A percentile compares a stretch with the other conserved stretches of the same genome.
These are phyloP conservation scores for Fusarium devonianum DNA, from an alignment of 2,329 filamentous ascomycete genomes.

Conservation along the genomic window DNA sequence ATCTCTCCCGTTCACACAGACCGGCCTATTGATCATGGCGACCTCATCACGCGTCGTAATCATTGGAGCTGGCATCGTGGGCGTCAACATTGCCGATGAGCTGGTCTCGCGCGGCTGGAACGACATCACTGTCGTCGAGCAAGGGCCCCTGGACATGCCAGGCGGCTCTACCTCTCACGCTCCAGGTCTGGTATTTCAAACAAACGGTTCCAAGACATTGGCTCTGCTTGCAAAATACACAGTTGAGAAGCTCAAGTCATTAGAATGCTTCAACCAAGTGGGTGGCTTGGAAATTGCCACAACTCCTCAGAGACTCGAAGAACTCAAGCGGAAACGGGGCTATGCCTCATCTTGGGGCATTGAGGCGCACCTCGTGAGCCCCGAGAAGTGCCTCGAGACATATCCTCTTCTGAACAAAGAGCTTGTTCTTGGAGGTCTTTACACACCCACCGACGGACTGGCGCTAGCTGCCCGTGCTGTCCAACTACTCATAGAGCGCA, in stretches of 20 bases:
- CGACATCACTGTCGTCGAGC: conserved; percentile 70
- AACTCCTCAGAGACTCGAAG: conserved; percentile 63
- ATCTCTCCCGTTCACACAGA: neutral
- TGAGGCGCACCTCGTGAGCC: conserved; percentile 58
- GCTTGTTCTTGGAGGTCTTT: conserved; percentile 63
- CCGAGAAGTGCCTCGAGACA: conserved; percentile 59
- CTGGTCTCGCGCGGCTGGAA: conserved; percentile 68
- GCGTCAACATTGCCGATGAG: conserved; percentile 69
- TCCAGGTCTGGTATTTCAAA: conserved; percentile 70
- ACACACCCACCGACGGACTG: conserved; percentile 67
- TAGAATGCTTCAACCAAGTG: conserved; percentile 69
- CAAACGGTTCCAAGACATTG: conserved; percentile 64
- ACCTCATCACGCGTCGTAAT: conserved; percentile 59
- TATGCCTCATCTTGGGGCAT: conserved; percentile 69
- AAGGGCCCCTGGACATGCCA: conserved; percentile 67
- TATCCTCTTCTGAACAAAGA: conserved; percentile 64
- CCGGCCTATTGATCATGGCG: conserved; percentile 19
- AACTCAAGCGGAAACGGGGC: conserved; percentile 68
- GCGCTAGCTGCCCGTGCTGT: conserved; percentile 68
- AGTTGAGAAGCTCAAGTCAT: conserved; percentile 63
- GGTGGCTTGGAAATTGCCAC: conserved; percentile 70
- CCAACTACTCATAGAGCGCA: conserved; percentile 66
- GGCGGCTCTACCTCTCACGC: conserved; percentile 72
- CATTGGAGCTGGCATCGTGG: conserved; percentile 70
- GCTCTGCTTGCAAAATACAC: conserved; percentile 67